These are phyloP conservation scores for Cyamopsis tetragonoloba DNA, from an alignment of 306 rosid species.

Conservation along the genomic window DNA sequence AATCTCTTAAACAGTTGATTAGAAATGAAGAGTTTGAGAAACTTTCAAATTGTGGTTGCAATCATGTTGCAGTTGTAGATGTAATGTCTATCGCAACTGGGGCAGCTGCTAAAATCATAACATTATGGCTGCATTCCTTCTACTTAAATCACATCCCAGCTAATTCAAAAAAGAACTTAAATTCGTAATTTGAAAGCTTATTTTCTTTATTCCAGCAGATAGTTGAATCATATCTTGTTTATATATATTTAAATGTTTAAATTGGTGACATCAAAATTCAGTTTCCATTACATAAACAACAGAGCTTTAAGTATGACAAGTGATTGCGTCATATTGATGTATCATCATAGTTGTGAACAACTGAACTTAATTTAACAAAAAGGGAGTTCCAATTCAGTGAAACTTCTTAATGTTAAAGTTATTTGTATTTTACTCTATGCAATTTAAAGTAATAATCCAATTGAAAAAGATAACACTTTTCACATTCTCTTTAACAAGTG, in stretches of 20 bases:
- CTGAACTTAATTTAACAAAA: neutral
- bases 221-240: too few relatives aligned
- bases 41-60: too few relatives aligned
- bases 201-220: neutral
- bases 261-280: neutral
- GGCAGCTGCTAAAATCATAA: too few relatives aligned
- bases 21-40: slow-evolving; percentile 15
- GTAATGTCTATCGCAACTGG: too few relatives aligned
- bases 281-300: neutral
- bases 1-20: neutral
- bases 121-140: too few relatives aligned
- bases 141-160: too few relatives aligned
- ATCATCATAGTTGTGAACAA: neutral
- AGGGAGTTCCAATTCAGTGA: neutral
- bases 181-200: too few relatives aligned
- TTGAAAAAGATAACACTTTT: neutral
- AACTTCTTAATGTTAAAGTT: slow-evolving; percentile 9
- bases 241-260: neutral
- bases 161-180: too few relatives aligned
- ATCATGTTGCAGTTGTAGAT: too few relatives aligned
- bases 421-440: neutral
- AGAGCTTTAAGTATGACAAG: neutral
- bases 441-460: neutral
- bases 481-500: slow-evolving; percentile 14
- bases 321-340: neutral